A percentile compares a stretch with the other conserved stretches of the same genome.
Evolutionary conservation across 768 basidiomycete species (phyloP).

Genomic region (Tulasnella sp.): DNA sequence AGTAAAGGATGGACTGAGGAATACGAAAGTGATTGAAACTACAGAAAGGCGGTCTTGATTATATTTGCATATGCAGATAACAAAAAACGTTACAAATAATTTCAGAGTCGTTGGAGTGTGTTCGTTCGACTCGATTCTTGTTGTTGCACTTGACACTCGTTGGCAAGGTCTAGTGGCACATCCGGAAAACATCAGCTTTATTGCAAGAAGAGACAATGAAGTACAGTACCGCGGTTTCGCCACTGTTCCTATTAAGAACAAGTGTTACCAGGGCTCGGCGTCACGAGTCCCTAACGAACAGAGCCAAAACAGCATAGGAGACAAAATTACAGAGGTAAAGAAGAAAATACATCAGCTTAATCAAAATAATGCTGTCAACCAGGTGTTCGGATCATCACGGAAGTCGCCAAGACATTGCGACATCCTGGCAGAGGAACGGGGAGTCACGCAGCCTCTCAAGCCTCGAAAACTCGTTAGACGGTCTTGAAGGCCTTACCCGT

Average conservation of each 20-base stretch:
- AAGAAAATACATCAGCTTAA: too few relatives aligned
- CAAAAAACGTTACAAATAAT: too few relatives aligned
- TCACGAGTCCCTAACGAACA: neutral
- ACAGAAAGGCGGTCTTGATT: neutral
- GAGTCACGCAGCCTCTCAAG: too few relatives aligned
- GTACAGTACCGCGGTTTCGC: neutral
- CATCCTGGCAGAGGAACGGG: too few relatives aligned
- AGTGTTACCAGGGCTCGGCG: neutral
- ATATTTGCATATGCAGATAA: neutral
- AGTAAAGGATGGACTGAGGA: conserved; percentile 68
- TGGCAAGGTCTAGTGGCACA: neutral
- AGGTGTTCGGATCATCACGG: too few relatives aligned
- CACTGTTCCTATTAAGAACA: neutral
- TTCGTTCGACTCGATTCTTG: too few relatives aligned
- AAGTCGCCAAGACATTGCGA: too few relatives aligned
- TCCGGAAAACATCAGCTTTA: too few relatives aligned
- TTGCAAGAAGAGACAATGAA: neutral
- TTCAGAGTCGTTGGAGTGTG: too few relatives aligned
- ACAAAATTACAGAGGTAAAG: neutral
- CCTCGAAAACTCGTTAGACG: too few relatives aligned
- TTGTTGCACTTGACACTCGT: neutral
- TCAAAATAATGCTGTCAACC: neutral
- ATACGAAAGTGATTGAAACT: conserved; percentile 17
- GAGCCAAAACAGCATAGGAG: neutral
- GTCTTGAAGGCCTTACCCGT: too few relatives aligned